Conservation (phyloP, 2,329 filamentous ascomycete genomes). For the Microsporum canis region DNA sequence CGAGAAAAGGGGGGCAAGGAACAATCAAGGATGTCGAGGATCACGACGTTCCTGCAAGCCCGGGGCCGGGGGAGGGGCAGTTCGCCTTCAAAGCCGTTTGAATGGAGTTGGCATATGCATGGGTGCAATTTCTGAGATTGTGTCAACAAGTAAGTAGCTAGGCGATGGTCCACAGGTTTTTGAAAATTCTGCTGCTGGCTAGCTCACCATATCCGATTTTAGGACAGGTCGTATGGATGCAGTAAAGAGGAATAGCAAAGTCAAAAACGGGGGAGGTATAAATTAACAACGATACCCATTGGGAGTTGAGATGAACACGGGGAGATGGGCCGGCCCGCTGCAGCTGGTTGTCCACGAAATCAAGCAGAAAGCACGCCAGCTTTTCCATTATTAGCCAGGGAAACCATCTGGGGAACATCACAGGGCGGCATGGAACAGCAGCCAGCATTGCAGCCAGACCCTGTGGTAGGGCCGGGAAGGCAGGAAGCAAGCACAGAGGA, state of each 20-base stretch:
- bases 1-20: constrained; percentile 1
- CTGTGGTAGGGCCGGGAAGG: constrained; percentile 3
- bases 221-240: constrained; percentile 1
- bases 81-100: constrained; percentile 27
- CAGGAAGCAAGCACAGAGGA: constrained; percentile 1
- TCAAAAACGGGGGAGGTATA: constrained; percentile 2
- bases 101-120: constrained; percentile 27
- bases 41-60: constrained; percentile 10
- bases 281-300: constrained; percentile 2
- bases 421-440: background rate
- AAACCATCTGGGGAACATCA: constrained; percentile 16
- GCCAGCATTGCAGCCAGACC: constrained; percentile 2
- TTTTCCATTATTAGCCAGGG: constrained; percentile 1
- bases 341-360: constrained; percentile 21
- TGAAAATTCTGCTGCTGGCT: constrained; percentile 4
- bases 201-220: constrained; percentile 2
- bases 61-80: constrained; percentile 16
- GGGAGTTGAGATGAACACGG: constrained; percentile 2
- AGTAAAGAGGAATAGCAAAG: constrained; percentile 4
- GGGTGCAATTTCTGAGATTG: constrained; percentile 33
- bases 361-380: background rate
- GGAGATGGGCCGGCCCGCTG: constrained; percentile 36
- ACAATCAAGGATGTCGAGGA: constrained; percentile 3
- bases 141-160: background rate
- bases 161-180: background rate